Base-by-base conservation (phyloP, 1,284 basidiomycete species). In the Ganoderma multipileum region DNA sequence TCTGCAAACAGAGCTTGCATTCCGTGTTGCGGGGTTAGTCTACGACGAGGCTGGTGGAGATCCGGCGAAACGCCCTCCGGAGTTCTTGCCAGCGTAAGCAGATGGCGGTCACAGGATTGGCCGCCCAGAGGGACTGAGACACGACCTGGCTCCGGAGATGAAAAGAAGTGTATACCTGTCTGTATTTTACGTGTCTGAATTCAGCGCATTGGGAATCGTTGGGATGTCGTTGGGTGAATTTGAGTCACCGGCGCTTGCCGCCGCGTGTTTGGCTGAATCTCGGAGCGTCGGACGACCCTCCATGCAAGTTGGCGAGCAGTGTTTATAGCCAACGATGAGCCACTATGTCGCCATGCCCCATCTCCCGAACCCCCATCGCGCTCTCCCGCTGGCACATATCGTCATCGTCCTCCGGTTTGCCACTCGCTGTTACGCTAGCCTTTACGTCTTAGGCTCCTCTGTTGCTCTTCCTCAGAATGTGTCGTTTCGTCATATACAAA, bases 401-500 rank as follows among this genome's bases (percentile, higher is more conserved):
- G 36, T 26, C 44, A 36, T 65, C 41, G 63, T 59, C 58, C 54
- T 68, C 33, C 57, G 33, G 39, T 42, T 16, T 54, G 52, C 28
- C 65, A 50, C 52, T 63, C 57, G 47, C 61, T 63, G 54, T 18
- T 28, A 30, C 28, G 57, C 55, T 54, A 50, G 41, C 58, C 18
- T 16, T 64, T 63, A 39, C 63, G 65, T 67, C 58, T 60, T 42
- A 55, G 18, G 11, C 14, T 23, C 55, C 52, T 58, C 60, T 69
- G 54, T 63, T 58, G 67, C 63, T 66, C 66, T 20, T 41, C 23
- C 58, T 41, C 58, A 41, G 36, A 16, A 95, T 95, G 94, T 95
- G 94, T 79, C 92, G 94, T 39, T 93, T 96, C 75, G 92, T 95
- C 72, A 93, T 97, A 60, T 96, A 96, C 86, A 96, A 96, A 80